Base-by-base conservation (phyloP, 768 basidiomycete genomes). In the Pisolithus sp. region DNA sequence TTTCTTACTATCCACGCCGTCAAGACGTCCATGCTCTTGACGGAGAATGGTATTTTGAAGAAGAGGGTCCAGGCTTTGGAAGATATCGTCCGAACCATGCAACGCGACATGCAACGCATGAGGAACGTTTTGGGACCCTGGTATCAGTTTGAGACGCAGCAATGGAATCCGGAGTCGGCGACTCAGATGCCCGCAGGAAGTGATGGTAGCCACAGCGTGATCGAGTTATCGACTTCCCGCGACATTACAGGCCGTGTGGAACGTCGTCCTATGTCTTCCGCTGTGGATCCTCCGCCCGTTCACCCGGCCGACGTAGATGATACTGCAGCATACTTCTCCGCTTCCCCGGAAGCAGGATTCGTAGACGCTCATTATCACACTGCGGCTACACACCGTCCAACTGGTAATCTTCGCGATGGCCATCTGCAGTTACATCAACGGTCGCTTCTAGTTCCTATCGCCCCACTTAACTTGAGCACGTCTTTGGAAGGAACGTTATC, bases 21-120 rank as follows among this genome's bases (percentile, higher is more conserved):
- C 39, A 71, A 70, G 46, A 62, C 74, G 12, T 68, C 73, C 3
- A 56, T 69, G 10, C 69, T 89, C 4, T 70, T 72, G 37, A 74
- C 81, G 50, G 86, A 92, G 62, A 92, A 92, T 59, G 68, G 76
- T 17, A 52, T 80, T 8, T 74, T 93, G 17, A 78, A 80, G 24
- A 74, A 77, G 54, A 76, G 77, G 30, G 69, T 88, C 8, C 77
- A 80, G 12, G 72, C 74, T 0, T 67, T 89, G 20, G 87, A 90
- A 61, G 74, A 74, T 15, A 66, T 75, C 2, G 61, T 85, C 21
- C 73, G 76, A 28, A 64, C 65, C 5, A 69, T 82, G 60, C 74
- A 73, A 46, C 74, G 71, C 37, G 88, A 93, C 54, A 71, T 89
- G 62, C 70, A 72, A 9, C 67, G 68, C 7, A 72, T 81, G 30